Percentiles rank a stretch among this genome's conserved stretches.
phyloP scores from a whole-genome alignment of 257 asterid species.

The Cinchona pubescens region DNA sequence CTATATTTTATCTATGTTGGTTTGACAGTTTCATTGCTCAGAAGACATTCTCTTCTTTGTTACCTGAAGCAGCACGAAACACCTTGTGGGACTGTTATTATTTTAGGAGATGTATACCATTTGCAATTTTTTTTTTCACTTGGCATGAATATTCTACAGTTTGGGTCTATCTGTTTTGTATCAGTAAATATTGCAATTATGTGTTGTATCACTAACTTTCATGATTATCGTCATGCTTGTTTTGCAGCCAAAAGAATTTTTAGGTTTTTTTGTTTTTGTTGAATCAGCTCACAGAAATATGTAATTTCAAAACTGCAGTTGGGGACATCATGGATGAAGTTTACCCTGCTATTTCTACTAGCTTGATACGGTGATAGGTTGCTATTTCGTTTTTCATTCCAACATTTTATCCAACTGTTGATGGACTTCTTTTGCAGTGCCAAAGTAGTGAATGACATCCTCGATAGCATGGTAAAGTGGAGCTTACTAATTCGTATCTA shows the following conservation, averaged over 20 bases:
- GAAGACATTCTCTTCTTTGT: background rate
- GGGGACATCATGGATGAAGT: slow-evolving; percentile 73
- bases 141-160: no score
- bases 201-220: background rate
- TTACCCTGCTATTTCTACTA: slow-evolving; percentile 73
- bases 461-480: no score
- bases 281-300: slow-evolving; percentile 89
- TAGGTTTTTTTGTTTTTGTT: slow-evolving; percentile 74
- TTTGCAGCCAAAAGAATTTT: slow-evolving; percentile 87
- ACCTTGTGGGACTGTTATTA: background rate
- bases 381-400: no score
- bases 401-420: no score
- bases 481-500: no score
- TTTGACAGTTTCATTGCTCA: no score
- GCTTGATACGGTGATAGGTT: slow-evolving; percentile 5
- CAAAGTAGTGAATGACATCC: no score
- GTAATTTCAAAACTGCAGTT: slow-evolving; percentile 72
- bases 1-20: no score
- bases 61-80: background rate
- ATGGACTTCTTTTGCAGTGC: no score
- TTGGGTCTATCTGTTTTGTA: background rate
- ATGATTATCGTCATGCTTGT: slow-evolving; percentile 13
- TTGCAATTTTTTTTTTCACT: background rate
- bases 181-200: background rate
- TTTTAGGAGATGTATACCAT: background rate